A percentile compares a stretch with the other conserved stretches of the same genome.
Conservation (phyloP, 1,284 basidiomycete genomes). For the Cerrena zonata region DNA sequence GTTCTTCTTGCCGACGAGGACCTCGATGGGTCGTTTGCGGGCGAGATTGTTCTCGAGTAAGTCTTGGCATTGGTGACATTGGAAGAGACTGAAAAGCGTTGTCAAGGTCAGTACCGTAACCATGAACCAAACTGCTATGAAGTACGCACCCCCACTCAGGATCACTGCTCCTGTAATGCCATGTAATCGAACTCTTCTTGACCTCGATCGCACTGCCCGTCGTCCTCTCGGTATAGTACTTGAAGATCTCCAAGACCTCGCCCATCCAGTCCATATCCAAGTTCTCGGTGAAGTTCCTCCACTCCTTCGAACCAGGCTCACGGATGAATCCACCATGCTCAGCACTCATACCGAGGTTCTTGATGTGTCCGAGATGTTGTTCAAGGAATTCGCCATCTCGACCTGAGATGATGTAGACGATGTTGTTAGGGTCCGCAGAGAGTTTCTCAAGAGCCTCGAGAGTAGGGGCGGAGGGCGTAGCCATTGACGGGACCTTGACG, state of each 20-base stretch:
- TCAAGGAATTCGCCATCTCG: slow-evolving; percentile 92
- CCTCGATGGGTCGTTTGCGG: slow-evolving; percentile 84
- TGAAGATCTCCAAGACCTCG: slow-evolving; percentile 92
- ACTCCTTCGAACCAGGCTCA: slow-evolving; percentile 60
- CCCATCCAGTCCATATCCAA: slow-evolving; percentile 98
- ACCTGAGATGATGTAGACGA: slow-evolving; percentile 96
- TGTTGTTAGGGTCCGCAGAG: slow-evolving; percentile 75
- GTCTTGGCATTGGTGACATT: slow-evolving; percentile 94
- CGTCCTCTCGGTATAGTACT: slow-evolving; percentile 93
- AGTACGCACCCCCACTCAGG: slow-evolving; percentile 86
- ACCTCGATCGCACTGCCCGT: slow-evolving; percentile 93
- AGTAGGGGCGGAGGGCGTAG: slow-evolving; percentile 74
- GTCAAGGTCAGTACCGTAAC: slow-evolving; percentile 20
- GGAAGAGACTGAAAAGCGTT: slow-evolving; percentile 64
- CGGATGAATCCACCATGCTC: slow-evolving; percentile 95
- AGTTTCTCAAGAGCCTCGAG: slow-evolving; percentile 73
- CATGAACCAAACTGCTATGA: slow-evolving; percentile 4
- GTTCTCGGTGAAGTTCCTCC: slow-evolving; percentile 84
- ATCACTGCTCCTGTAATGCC: slow-evolving; percentile 93
- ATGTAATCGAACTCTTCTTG: slow-evolving; percentile 95
- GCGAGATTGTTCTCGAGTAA: slow-evolving; percentile 88
- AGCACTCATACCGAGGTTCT: slow-evolving; percentile 83
- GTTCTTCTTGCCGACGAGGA: slow-evolving; percentile 96
- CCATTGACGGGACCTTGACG: slow-evolving; percentile 88
- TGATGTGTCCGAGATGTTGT: slow-evolving; percentile 84